Percentiles rank a stretch among this genome's conserved stretches.
These are phyloP conservation scores for Ascobolus immersus DNA, from an alignment of 495 filamentous ascomycete genomes.

Conservation along the genomic window DNA sequence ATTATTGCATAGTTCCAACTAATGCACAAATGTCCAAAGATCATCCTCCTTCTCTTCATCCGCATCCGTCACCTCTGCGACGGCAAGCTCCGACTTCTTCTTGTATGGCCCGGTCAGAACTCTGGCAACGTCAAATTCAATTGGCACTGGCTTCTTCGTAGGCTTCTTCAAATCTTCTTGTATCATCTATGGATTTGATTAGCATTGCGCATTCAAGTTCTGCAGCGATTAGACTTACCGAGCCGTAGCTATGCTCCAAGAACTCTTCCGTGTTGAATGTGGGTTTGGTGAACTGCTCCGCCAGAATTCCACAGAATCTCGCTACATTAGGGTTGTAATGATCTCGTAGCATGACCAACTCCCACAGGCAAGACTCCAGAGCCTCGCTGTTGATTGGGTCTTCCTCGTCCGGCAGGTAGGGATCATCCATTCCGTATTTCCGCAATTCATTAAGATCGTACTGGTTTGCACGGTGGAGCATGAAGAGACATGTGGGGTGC, in stretches of 20 bases:
- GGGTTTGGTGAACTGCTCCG: slow-evolving; percentile 93
- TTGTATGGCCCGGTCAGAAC: too few relatives aligned
- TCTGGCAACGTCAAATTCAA: too few relatives aligned
- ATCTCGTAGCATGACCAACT: slow-evolving; percentile 62
- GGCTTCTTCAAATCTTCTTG: too few relatives aligned
- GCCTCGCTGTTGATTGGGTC: slow-evolving; percentile 71
- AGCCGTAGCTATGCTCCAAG: slow-evolving; percentile 76
- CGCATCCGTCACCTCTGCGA: too few relatives aligned
- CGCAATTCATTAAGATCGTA: slow-evolving; percentile 31
- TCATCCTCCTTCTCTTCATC: too few relatives aligned
- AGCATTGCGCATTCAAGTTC: background rate
- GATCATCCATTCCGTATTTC: slow-evolving; percentile 46
- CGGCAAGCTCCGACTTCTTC: too few relatives aligned
- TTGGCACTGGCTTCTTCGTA: too few relatives aligned
- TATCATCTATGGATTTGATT: background rate
- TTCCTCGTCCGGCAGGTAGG: slow-evolving; percentile 44
- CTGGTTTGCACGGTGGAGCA: slow-evolving; percentile 59
- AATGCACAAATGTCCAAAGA: too few relatives aligned
- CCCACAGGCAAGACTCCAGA: slow-evolving; percentile 85
- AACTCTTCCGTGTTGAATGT: slow-evolving; percentile 86
- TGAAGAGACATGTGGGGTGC: slow-evolving; percentile 77
- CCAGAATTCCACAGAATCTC: slow-evolving; percentile 75
- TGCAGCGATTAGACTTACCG: slow-evolving; percentile 32
- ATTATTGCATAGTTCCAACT: too few relatives aligned
- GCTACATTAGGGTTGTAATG: slow-evolving; percentile 97